Base-by-base conservation (phyloP, 345 rosid species). In the Pugionium cornutum region DNA sequence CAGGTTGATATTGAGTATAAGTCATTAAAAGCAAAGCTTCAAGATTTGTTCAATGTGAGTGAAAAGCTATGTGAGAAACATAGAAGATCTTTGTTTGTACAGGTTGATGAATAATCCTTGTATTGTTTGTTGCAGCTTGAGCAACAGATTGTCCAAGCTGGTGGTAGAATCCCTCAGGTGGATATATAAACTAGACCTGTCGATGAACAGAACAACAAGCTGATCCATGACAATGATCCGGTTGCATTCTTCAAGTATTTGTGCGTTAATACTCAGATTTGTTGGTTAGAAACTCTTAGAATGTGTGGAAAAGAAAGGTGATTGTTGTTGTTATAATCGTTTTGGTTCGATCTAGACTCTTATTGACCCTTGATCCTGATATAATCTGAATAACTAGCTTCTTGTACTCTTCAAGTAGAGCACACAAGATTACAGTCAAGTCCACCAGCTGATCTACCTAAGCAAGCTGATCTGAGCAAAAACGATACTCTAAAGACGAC, bases 1-100 rank as follows among this genome's bases (percentile, higher is more conserved):
- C 89, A 80, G 67, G 89, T 85, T 78, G 84, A 68, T 67, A 76
- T 75, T 7, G 97, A 89, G 66, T 78, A 67, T 35, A 44, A 76
- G 65, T 56, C 66, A 3, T 53, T 89, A 73, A 89, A 84, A 69
- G 77, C 57, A 79, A 89, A 85, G 76, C 89, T 89, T 74, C 83
- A 85, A 70, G 76, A 75, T 57, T 63, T 89, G 62, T 85, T 87
- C 75, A 68, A 62, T 76, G 97, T 89, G 72, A 81, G 83, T 76
- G 40, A 59, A 53, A 50, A 42, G 40, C 46, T 58, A 40, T 4
- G 4, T 7, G 9, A 43, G 11, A 26, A 26, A 3, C 8, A 6
- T 11, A n/a, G 26, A 7, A 18, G 0, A 9, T 5, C 4, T 25
- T 42, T 33, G 9, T 44, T 5, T 0, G 5, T 35, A 18, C n/a